Evolutionary conservation across 306 rosid genomes (phyloP).

Genomic region (Lathyrus oleraceus): DNA sequence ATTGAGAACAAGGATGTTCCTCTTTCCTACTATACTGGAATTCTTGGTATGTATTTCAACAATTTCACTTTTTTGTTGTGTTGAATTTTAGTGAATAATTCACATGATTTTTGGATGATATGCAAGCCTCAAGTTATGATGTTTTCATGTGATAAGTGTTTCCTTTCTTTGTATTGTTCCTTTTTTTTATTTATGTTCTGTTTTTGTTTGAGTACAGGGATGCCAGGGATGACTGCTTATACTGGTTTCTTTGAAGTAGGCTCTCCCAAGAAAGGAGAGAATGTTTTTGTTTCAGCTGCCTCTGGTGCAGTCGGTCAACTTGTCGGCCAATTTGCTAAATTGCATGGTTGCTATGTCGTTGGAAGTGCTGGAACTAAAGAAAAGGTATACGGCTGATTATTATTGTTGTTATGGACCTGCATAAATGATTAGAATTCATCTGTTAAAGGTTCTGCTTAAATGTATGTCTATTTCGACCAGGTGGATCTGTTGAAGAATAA

Average conservation of each 20-base stretch:
- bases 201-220: background rate
- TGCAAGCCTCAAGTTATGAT: background rate
- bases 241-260: conserved; percentile 17
- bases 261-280: conserved; percentile 16
- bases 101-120: background rate
- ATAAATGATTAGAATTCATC: background rate
- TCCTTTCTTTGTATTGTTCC: conserved; percentile 4
- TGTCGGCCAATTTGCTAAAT: conserved; percentile 14
- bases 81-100: background rate
- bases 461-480: background rate
- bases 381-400: background rate
- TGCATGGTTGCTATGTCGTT: conserved; percentile 18
- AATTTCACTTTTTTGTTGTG: background rate
- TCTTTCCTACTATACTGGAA: conserved; percentile 43
- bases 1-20: conserved; percentile 39
- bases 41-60: conserved; percentile 39
- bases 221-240: conserved; percentile 5
- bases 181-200: background rate
- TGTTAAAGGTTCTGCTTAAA: background rate
- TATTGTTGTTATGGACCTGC: conserved; percentile 1
- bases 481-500: conserved; percentile 32
- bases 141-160: conserved; percentile 6
- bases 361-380: conserved; percentile 24
- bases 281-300: conserved; percentile 18
- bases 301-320: conserved; percentile 22